Base-by-base conservation (phyloP, 2,329 filamentous ascomycete species). In the Exophiala sp. region DNA sequence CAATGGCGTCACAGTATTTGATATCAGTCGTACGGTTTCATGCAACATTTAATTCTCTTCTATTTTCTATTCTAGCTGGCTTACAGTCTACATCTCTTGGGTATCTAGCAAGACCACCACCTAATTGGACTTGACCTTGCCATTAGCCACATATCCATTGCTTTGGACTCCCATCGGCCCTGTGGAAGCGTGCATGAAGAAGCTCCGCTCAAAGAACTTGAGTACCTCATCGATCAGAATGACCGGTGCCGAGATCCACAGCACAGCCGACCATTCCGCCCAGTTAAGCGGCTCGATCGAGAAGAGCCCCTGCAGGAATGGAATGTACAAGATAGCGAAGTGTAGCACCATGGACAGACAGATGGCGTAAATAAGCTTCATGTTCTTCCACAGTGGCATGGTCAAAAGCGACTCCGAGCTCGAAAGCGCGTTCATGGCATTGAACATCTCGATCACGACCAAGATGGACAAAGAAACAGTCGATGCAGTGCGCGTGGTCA, bases 401-500 rank as follows among this genome's bases (percentile, higher is more conserved):
- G 91, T 96, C 52, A 99, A 74, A 10, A 99, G 84, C 12, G 89
- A 95, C 74, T 99, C 94, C 71, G 89, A 95, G 1, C 91, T 96
- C 1, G 91, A 96, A 32, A 99, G 81, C 0, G 92, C 94, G 69
- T 99, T 99, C 87, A 97, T 92, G 65, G 94, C 94, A 74, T 99
- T 99, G 69, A 99, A 83, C 94, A 99, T 99, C 76, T 99, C 94
- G 67, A 99, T 97, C 57, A 96, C 91, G 42, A 99, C 94, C 14
- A 99, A 81, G 66, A 86, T 85, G 35, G 89, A 95, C 57, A 99
- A 81, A 5, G 91, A 96, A 24, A 99, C 85, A 1, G 94, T 99
- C 16, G 91, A 96, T 2, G 91, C 94, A 4, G 91, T 84, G 73
- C 92, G 91, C 63, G 91, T 85, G 11, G 54, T 38, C n/a, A 59